These are phyloP conservation scores for Chlorella sp. DNA, from an alignment of 139 green algal species.

Conservation along the genomic window DNA sequence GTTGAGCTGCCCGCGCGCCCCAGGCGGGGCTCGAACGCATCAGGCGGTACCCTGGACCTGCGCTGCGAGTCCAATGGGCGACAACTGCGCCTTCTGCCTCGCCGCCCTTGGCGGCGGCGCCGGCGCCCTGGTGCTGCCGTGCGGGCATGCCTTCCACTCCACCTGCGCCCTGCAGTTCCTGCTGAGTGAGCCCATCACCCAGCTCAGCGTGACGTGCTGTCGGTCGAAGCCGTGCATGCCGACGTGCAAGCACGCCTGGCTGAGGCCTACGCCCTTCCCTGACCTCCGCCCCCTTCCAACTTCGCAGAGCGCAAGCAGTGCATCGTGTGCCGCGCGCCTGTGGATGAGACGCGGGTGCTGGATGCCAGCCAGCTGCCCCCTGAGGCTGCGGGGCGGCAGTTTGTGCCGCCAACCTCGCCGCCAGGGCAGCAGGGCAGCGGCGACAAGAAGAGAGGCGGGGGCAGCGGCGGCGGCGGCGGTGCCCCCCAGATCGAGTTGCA, in stretches of 20 bases:
- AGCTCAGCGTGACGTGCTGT: too few relatives aligned
- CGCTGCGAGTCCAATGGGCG: too few relatives aligned
- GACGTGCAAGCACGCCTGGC: too few relatives aligned
- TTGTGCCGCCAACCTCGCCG: background rate
- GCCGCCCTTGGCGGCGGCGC: background rate
- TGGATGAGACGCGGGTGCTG: background rate
- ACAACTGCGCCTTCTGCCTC: constrained; percentile 8
- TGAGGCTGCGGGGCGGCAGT: background rate
- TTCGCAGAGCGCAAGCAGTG: constrained; percentile 10
- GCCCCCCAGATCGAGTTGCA: background rate
- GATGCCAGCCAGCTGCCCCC: background rate
- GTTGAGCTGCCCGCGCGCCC: too few relatives aligned
- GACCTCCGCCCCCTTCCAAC: too few relatives aligned
- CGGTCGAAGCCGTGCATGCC: too few relatives aligned
- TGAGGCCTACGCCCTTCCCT: too few relatives aligned
- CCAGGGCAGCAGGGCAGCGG: background rate
- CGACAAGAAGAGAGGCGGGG: background rate
- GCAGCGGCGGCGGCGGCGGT: background rate
- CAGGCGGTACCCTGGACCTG: too few relatives aligned
- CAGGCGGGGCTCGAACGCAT: too few relatives aligned
- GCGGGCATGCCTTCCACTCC: background rate
- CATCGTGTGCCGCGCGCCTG: background rate
- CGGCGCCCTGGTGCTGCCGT: background rate
- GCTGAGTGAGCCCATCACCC: constrained; percentile 9
- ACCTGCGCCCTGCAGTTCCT: constrained; percentile 10